These are phyloP conservation scores for Podospora australis DNA, from an alignment of 495 filamentous ascomycete genomes.

Conservation along the genomic window DNA sequence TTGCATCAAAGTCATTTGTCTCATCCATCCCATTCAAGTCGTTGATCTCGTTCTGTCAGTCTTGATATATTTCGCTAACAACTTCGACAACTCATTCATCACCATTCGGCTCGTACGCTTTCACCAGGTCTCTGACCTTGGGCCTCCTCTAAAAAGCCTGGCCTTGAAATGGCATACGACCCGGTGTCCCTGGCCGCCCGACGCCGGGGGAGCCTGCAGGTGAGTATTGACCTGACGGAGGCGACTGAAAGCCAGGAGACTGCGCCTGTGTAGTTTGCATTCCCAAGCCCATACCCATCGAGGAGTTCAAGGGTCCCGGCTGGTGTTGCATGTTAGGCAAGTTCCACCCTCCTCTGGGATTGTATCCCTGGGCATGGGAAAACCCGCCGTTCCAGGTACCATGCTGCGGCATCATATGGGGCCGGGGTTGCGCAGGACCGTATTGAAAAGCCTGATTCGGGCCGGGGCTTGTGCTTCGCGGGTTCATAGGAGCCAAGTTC, in stretches of 20 bases:
- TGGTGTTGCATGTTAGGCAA: constrained; percentile 16
- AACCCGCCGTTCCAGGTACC: constrained; percentile 3
- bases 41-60: not conserved
- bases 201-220: constrained; percentile 9
- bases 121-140: constrained; percentile 16
- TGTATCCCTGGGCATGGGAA: constrained; percentile 3
- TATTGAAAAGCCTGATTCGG: constrained; percentile 9
- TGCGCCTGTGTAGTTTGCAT: constrained; percentile 22
- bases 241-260: constrained; percentile 22
- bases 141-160: constrained; percentile 32
- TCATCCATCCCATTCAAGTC: too few species aligned
- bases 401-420: constrained; percentile 16
- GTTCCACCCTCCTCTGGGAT: constrained; percentile 12
- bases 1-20: not conserved
- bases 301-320: not conserved
- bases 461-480: constrained; percentile 16
- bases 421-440: constrained; percentile 3
- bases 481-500: too few species aligned
- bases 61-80: too few species aligned
- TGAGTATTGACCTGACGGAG: constrained; percentile 28
- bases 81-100: not conserved
- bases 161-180: constrained; percentile 29
- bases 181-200: constrained; percentile 24
- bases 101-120: constrained; percentile 9
- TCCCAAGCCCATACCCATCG: constrained; percentile 22